phyloP scores from a whole-genome alignment of 129 eudicot species.

The Lonicera japonica region DNA sequence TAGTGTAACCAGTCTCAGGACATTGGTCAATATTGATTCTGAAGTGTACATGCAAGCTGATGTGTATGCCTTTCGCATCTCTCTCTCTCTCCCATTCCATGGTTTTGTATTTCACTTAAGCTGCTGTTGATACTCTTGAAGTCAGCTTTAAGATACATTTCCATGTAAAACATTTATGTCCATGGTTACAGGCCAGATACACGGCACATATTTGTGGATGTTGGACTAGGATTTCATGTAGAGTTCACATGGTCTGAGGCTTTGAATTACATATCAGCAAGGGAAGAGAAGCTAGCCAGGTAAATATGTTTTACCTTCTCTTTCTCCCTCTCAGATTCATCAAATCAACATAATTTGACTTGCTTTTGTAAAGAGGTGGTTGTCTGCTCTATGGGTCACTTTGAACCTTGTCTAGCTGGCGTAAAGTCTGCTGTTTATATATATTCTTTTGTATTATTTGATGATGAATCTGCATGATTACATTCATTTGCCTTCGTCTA shows the following conservation, averaged over 20 bases:
- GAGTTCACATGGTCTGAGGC: conserved; percentile 98
- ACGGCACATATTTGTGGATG: conserved; percentile 74
- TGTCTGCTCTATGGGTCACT: background rate
- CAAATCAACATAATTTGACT: background rate
- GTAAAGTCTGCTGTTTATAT: background rate
- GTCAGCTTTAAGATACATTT: too few relatives aligned
- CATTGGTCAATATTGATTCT: conserved; percentile 86
- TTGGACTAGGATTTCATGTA: conserved; percentile 94
- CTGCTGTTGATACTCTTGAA: background rate
- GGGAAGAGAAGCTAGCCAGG: conserved; percentile 79
- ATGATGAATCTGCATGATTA: too few relatives aligned
- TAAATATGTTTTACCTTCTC: conserved; percentile 16
- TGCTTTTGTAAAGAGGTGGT: background rate
- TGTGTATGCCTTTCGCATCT: conserved; percentile 50
- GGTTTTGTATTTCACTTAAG: background rate
- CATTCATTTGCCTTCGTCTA: too few relatives aligned
- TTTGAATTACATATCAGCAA: conserved; percentile 49
- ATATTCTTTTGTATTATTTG: background rate
- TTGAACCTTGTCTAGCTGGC: background rate
- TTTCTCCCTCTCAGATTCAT: background rate
- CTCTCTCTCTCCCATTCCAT: background rate
- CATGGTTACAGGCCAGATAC: conserved; percentile 70
- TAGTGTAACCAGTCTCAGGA: conserved; percentile 70
- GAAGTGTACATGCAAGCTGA: conserved; percentile 95
- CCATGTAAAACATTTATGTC: background rate